Conservation (phyloP, 2,329 filamentous ascomycete genomes). For the Aaosphaeria pasadenensis region DNA sequence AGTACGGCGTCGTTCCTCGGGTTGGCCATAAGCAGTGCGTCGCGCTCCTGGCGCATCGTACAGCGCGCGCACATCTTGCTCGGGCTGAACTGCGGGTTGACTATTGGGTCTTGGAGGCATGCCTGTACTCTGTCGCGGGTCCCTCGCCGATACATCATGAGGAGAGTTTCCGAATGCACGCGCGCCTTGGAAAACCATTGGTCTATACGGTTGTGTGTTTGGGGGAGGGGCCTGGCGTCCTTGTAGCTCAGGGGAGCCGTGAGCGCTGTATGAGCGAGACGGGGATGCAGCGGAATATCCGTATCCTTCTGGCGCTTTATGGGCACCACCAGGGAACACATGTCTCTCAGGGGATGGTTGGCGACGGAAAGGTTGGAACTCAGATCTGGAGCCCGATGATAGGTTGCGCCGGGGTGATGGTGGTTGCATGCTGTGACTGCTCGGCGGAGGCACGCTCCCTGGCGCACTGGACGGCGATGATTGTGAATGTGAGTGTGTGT, state of each 20-base stretch:
- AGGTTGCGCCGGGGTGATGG: constrained; percentile 42
- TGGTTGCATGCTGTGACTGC: constrained; percentile 45
- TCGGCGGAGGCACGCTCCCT: constrained; percentile 34
- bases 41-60: constrained; percentile 25
- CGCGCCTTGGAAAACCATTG: constrained; percentile 25
- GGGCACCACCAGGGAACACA: constrained; percentile 18
- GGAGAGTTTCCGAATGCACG: constrained; percentile 30
- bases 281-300: constrained; percentile 29
- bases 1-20: constrained; percentile 33
- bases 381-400: constrained; percentile 26
- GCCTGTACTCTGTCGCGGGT: constrained; percentile 20
- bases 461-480: constrained; percentile 43
- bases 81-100: constrained; percentile 31
- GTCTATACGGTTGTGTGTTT: constrained; percentile 30
- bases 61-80: constrained; percentile 16
- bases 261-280: constrained; percentile 29
- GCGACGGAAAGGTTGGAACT: constrained; percentile 35
- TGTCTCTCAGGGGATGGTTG: constrained; percentile 38
- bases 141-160: constrained; percentile 21
- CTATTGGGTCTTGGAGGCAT: constrained; percentile 40
- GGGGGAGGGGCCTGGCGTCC: constrained; percentile 29
- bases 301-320: constrained; percentile 26
- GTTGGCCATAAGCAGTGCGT: constrained; percentile 22
- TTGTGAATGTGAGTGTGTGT: constrained; percentile 41
- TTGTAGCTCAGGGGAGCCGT: constrained; percentile 31